Conservation (phyloP, 164 flowering plant species). For the Dillenia suffruticosa region DNA sequence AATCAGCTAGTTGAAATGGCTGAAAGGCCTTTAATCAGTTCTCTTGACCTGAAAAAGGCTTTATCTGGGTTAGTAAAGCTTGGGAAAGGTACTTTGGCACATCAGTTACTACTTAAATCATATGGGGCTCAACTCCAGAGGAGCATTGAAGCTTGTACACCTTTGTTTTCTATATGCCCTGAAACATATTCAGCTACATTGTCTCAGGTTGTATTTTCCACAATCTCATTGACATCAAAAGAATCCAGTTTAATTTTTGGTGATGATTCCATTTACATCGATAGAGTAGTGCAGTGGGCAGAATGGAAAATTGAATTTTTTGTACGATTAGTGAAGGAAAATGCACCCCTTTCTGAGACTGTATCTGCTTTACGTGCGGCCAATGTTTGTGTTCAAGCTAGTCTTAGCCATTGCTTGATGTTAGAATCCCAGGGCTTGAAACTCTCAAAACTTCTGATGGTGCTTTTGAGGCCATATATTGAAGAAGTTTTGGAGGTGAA, state of each 20-base stretch:
- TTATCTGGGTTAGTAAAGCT: conserved; percentile 60
- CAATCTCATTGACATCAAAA: conserved; percentile 54
- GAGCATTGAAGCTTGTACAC: conserved; percentile 65
- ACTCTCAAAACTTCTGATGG: conserved; percentile 75
- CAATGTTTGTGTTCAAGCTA: conserved; percentile 75
- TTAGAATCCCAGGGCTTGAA: conserved; percentile 86
- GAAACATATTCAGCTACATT: conserved; percentile 75
- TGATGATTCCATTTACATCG: conserved; percentile 68
- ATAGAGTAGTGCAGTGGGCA: conserved; percentile 87
- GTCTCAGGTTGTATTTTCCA: conserved; percentile 76
- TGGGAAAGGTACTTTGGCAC: conserved; percentile 83
- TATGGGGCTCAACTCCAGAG: conserved; percentile 68
- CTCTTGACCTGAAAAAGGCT: conserved; percentile 54
- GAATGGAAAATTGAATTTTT: conserved; percentile 89
- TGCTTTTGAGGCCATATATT: conserved; percentile 75
- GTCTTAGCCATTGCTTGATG: conserved; percentile 70
- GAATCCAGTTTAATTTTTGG: conserved; percentile 73
- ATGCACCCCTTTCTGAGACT: conserved; percentile 76
- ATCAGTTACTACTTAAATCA: conserved; percentile 67
- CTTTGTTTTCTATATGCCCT: conserved; percentile 66
- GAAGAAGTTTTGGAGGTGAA: conserved; percentile 92
- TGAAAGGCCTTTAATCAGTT: conserved; percentile 61
- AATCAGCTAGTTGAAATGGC: conserved; percentile 63
- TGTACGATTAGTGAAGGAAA: conserved; percentile 78
- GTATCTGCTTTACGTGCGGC: conserved; percentile 74